Conservation (phyloP, 768 basidiomycete species). For the Sarcodon aspratus region DNA sequence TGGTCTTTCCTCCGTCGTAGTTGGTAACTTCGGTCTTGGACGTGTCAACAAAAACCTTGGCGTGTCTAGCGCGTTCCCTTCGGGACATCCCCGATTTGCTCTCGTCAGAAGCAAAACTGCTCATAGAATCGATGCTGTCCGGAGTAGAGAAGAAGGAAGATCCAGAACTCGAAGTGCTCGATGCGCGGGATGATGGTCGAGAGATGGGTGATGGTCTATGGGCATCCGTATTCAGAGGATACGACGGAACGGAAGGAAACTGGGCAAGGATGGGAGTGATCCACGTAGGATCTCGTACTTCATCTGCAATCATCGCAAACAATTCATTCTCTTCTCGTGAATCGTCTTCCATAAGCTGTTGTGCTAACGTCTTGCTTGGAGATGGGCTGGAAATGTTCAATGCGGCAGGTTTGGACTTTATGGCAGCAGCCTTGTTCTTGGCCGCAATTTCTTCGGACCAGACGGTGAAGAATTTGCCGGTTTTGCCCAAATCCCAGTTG, state of each 20-base stretch:
- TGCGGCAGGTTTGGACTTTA: neutral
- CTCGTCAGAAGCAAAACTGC: slow-evolving; percentile 29
- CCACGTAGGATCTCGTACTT: slow-evolving; percentile 61
- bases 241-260: slow-evolving; percentile 34
- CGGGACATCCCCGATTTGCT: slow-evolving; percentile 39
- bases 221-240: slow-evolving; percentile 3
- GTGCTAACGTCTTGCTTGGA: slow-evolving; percentile 51
- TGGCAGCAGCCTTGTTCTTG: neutral
- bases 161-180: slow-evolving; percentile 54
- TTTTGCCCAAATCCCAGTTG: slow-evolving; percentile 25
- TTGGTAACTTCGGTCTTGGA: slow-evolving; percentile 73
- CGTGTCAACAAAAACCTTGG: slow-evolving; percentile 62
- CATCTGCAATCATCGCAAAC: slow-evolving; percentile 64
- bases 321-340: slow-evolving; percentile 60
- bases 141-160: slow-evolving; percentile 62
- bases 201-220: slow-evolving; percentile 36
- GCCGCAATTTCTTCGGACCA: slow-evolving; percentile 46
- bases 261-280: slow-evolving; percentile 49
- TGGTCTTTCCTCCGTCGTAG: slow-evolving; percentile 83
- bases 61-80: slow-evolving; percentile 57
- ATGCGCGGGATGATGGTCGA: slow-evolving; percentile 37
- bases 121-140: slow-evolving; percentile 26
- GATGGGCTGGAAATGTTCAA: slow-evolving; percentile 10
- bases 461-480: slow-evolving; percentile 43
- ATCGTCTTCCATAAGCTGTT: slow-evolving; percentile 65